These are phyloP conservation scores for Phaffia australis DNA, from an alignment of 768 basidiomycete genomes.

Conservation along the genomic window DNA sequence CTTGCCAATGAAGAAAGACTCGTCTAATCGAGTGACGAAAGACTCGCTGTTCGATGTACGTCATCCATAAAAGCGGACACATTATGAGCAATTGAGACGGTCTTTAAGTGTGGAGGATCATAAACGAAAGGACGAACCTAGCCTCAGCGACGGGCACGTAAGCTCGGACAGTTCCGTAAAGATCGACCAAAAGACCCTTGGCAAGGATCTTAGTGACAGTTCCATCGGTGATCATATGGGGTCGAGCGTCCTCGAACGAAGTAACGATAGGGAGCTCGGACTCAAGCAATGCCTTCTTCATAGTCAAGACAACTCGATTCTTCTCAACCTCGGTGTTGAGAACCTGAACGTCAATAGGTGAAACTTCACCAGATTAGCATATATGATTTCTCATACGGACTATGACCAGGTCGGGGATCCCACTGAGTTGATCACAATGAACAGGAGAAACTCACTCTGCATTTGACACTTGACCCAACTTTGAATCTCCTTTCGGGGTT, in stretches of 20 bases:
- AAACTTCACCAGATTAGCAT: neutral
- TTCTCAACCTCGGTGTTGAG: constrained; percentile 69
- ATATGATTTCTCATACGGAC: neutral
- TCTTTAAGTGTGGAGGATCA: neutral
- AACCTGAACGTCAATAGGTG: constrained; percentile 44
- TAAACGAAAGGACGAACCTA: constrained; percentile 45
- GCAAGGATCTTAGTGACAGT: constrained; percentile 74
- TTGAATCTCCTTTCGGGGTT: constrained; percentile 88
- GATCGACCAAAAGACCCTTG: constrained; percentile 71
- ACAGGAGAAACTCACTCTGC: constrained; percentile 50
- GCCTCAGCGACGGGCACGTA: constrained; percentile 69
- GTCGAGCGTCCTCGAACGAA: constrained; percentile 53
- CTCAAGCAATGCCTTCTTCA: constrained; percentile 80
- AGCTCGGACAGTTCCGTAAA: constrained; percentile 80
- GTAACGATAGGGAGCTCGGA: constrained; percentile 63
- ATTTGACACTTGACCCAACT: constrained; percentile 67
- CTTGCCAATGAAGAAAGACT: constrained; percentile 65
- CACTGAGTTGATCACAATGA: too few species aligned
- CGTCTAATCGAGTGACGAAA: constrained; percentile 38
- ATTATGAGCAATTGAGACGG: constrained; percentile 40
- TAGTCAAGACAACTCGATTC: constrained; percentile 71
- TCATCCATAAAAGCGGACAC: neutral
- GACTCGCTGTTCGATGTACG: constrained; percentile 50
- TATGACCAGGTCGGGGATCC: neutral
- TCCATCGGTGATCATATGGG: constrained; percentile 53